Evolutionary conservation across 495 filamentous ascomycete species (phyloP).

Genomic region (Entonaema liquescens): DNA sequence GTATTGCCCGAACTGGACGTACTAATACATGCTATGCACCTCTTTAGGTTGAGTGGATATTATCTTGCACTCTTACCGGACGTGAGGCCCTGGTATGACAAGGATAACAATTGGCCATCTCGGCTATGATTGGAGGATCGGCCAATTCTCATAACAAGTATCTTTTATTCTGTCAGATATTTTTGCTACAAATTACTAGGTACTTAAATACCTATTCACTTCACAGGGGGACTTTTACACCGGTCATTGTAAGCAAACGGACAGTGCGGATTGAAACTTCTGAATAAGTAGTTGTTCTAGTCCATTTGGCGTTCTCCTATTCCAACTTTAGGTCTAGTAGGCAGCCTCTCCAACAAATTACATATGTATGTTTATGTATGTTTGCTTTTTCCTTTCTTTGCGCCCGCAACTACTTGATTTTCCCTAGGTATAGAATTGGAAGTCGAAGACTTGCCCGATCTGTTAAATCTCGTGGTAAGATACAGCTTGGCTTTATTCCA

Average conservation of each 20-base stretch:
- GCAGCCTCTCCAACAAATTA: not conserved
- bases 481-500: not conserved
- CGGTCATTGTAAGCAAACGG: slow-evolving; percentile 36
- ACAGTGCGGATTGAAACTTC: slow-evolving; percentile 30
- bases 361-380: not conserved
- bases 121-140: slow-evolving; percentile 34
- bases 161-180: slow-evolving; percentile 31
- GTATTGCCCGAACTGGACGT: slow-evolving; percentile 26
- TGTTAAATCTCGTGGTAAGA: not conserved
- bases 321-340: not conserved
- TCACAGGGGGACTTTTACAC: slow-evolving; percentile 25
- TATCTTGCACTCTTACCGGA: slow-evolving; percentile 21
- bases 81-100: slow-evolving; percentile 35
- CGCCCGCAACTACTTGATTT: not conserved
- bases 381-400: not conserved
- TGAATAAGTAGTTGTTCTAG: not conserved
- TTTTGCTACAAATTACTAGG: slow-evolving; percentile 9
- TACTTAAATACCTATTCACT: slow-evolving; percentile 16
- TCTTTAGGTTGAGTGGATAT: slow-evolving; percentile 29
- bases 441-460: not conserved
- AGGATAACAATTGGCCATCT: slow-evolving; percentile 25
- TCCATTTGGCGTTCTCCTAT: not conserved
- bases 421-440: not conserved
- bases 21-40: slow-evolving; percentile 35
- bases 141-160: slow-evolving; percentile 31